These are phyloP conservation scores for Plasmodium vivax DNA, from an alignment of 169 alveolate genomes.

Conservation along the genomic window DNA sequence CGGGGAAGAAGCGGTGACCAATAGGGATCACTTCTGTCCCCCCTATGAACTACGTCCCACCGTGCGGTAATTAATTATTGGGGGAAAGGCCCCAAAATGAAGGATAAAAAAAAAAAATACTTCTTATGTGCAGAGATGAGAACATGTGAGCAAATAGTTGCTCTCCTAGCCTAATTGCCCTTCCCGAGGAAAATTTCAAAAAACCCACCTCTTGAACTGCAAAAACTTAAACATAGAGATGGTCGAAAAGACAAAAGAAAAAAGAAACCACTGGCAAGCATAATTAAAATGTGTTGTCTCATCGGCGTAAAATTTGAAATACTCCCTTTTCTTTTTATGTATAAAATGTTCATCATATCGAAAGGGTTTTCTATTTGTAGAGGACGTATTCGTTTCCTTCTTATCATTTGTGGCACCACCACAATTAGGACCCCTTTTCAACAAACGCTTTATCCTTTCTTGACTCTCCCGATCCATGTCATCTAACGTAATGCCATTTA, in stretches of 20 bases:
- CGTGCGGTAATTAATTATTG: background rate
- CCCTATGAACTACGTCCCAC: background rate
- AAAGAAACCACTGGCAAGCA: conserved; percentile 91
- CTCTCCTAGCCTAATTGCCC: background rate
- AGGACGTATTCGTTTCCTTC: background rate
- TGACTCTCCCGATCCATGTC: conserved; percentile 71
- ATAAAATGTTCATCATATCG: conserved; percentile 77
- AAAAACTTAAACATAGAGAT: conserved; percentile 79
- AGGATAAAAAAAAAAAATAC: background rate
- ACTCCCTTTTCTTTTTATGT: conserved; percentile 85
- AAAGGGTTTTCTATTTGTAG: conserved; percentile 1
- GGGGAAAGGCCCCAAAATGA: background rate
- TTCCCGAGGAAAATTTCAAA: background rate
- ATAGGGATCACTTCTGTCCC: background rate
- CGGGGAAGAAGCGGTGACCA: background rate
- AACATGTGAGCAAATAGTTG: background rate
- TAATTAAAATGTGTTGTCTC: conserved; percentile 91
- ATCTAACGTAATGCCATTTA: conserved; percentile 12
- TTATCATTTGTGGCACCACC: background rate
- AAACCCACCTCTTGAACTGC: conserved; percentile 67
- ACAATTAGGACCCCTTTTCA: background rate
- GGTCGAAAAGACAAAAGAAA: conserved; percentile 79
- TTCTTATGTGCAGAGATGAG: background rate
- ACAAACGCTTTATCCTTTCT: conserved; percentile 48
- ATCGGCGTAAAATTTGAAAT: conserved; percentile 90